Conservation (phyloP, 208 protist genomes). For the Trypanosoma boissoni region DNA sequence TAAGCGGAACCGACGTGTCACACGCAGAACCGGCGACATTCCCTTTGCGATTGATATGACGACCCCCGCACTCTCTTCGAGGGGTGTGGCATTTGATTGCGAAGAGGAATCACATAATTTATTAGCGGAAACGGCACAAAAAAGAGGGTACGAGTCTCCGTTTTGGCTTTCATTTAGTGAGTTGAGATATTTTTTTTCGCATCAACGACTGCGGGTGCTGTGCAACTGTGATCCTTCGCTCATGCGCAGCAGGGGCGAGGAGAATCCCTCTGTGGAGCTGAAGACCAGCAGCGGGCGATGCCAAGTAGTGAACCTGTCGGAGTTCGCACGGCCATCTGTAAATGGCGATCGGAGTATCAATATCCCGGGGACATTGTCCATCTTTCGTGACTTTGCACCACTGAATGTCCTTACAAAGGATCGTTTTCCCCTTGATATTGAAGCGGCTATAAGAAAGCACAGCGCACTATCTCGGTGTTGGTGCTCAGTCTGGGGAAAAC, state of each 20-base stretch:
- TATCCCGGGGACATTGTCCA: slow-evolving; percentile 16
- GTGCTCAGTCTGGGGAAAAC: slow-evolving; percentile 70
- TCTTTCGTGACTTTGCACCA: slow-evolving; percentile 50
- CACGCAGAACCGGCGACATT: slow-evolving; percentile 28
- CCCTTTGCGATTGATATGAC: slow-evolving; percentile 20
- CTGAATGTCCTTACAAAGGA: slow-evolving; percentile 44
- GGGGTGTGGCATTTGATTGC: slow-evolving; percentile 29
- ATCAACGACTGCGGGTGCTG: background rate
- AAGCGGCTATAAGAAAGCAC: slow-evolving; percentile 40
- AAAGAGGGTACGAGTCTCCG: slow-evolving; percentile 26
- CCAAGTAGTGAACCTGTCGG: slow-evolving; percentile 18
- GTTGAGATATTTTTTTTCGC: slow-evolving; percentile 11
- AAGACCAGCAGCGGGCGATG: slow-evolving; percentile 18
- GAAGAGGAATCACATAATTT: slow-evolving; percentile 7
- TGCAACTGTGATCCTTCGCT: slow-evolving; percentile 1
- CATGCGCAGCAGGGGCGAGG: background rate
- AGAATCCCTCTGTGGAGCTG: slow-evolving; percentile 18
- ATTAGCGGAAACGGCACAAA: slow-evolving; percentile 10
- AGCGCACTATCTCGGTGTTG: slow-evolving; percentile 37
- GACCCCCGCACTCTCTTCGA: slow-evolving; percentile 36
- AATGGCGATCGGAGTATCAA: background rate
- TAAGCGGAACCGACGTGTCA: slow-evolving; percentile 10
- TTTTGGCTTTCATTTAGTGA: slow-evolving; percentile 60
- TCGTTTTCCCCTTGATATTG: slow-evolving; percentile 29
- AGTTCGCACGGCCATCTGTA: background rate